These are phyloP conservation scores for Porphyridium purpureum DNA, from an alignment of 23 red algal genomes.

Conservation along the genomic window DNA sequence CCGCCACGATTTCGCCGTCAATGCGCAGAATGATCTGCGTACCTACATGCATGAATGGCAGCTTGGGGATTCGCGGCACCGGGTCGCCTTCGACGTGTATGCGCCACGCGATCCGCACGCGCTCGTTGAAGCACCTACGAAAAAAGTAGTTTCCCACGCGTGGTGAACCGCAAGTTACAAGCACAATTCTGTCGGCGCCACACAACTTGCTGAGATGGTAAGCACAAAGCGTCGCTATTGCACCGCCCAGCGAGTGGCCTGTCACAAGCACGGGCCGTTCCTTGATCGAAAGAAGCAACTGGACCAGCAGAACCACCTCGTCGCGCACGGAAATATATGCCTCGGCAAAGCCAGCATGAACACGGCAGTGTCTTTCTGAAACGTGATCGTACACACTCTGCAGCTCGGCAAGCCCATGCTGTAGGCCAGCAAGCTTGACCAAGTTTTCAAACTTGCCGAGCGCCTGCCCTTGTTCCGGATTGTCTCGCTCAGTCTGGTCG, in stretches of 20 bases:
- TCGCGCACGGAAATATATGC: constrained; percentile 48
- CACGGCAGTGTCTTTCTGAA: too few species aligned
- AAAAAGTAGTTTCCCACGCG: constrained; percentile 49
- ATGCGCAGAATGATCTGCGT: too few species aligned
- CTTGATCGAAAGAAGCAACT: constrained; percentile 18
- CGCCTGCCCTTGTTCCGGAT: too few species aligned
- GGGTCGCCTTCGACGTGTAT: constrained; percentile 45
- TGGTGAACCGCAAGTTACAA: constrained; percentile 56
- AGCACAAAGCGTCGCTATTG: constrained; percentile 11
- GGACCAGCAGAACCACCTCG: constrained; percentile 27
- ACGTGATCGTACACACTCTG: too few species aligned
- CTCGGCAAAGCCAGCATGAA: constrained; percentile 42
- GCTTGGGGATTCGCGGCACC: constrained; percentile 16
- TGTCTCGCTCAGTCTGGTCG: too few species aligned
- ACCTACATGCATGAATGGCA: constrained; percentile 39
- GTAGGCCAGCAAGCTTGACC: too few species aligned
- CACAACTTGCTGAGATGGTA: too few species aligned
- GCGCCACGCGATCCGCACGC: constrained; percentile 62
- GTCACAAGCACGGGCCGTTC: constrained; percentile 44
- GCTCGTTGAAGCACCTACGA: constrained; percentile 6
- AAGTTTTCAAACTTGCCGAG: too few species aligned
- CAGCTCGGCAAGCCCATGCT: too few species aligned
- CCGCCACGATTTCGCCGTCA: too few species aligned
- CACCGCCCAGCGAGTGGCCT: constrained; percentile 21
- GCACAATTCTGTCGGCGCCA: too few species aligned